Percentiles rank a stretch among this genome's conserved stretches.
Evolutionary conservation across 805 yeast species (phyloP).

Genomic region (Ogataea nonfermentans): DNA sequence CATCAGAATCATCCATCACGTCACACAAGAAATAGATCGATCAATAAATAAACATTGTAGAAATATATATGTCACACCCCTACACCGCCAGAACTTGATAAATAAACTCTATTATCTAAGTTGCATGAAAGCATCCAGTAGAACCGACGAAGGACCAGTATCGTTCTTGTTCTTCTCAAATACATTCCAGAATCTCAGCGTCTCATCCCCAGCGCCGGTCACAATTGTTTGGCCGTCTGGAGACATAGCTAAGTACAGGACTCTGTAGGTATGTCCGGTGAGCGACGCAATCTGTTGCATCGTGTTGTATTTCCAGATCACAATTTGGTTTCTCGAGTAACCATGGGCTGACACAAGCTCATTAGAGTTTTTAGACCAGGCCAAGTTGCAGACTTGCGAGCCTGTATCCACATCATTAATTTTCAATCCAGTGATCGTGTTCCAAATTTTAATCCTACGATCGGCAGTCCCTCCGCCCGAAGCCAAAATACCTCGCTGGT

Average conservation of each 20-base stretch:
- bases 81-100: too few species aligned
- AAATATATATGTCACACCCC: neutral
- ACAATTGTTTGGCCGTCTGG: conserved; percentile 97
- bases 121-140: conserved; percentile 73
- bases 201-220: conserved; percentile 98
- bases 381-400: conserved; percentile 90
- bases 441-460: conserved; percentile 88
- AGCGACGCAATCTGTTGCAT: conserved; percentile 92
- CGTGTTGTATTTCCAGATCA: conserved; percentile 90
- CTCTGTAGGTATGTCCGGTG: conserved; percentile 93
- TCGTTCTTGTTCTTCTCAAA: conserved; percentile 73
- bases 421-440: conserved; percentile 72
- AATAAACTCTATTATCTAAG: conserved; percentile 43
- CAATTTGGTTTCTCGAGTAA: conserved; percentile 83
- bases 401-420: conserved; percentile 88
- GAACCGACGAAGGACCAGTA: conserved; percentile 57
- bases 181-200: conserved; percentile 91
- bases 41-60: conserved; percentile 1
- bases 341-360: conserved; percentile 96
- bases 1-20: conserved; percentile 12
- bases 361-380: conserved; percentile 89
- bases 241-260: conserved; percentile 81
- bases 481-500: conserved; percentile 88
- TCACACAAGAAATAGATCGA: conserved; percentile 4
- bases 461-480: conserved; percentile 98